Evolutionary conservation across 2,329 filamentous ascomycete species (phyloP), one percentile per base, ranked within the genome.

Genomic region (Coniochaeta prunicola): DNA sequence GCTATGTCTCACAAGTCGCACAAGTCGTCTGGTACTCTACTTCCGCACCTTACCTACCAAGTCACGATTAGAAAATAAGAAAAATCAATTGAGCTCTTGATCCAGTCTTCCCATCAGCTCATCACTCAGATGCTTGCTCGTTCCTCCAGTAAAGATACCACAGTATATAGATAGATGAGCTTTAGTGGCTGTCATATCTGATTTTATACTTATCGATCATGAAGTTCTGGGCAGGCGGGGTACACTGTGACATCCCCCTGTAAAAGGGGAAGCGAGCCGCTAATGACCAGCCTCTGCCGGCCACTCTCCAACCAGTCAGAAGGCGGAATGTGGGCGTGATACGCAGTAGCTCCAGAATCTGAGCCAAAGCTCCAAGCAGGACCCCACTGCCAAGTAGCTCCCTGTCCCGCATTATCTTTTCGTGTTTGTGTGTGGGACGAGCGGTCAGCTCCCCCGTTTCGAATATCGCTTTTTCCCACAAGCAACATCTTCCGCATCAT

Each of bases 331-430:
- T 50, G 21, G 26, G 1, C 45, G 45, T 30, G 21, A 50, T 50
- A n/a, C n/a, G n/a, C n/a, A n/a, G n/a, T n/a, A 50, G 45, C 45
- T 50, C 45, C 45, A 50, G 19, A 50, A 26, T 13, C 17, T 30
- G 21, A 50, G 12, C 40, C 45, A 28, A n/a, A 50, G 45, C 45
- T 50, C 45, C 24, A 50, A 50, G 7, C 19, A 9, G 40, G n/a
- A 21, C 45, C 24, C 45, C 24, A 28, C 45, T 28, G 45, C 45
- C 45, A 26, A 50, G 21, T 19, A 30, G 13, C 45, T 50, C 45
- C 45, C 45, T 50, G 45, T 50, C 45, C 45, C 45, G 45, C 45
- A 50, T 50, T 50, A 50, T 50, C 45, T 17, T 50, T 50, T 50
- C n/a, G 45, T 50, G 24, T 50, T n/a, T 26, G 40, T 50, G 45